Conservation (phyloP, 352 stramenopile genomes). For the Pythium phragmitis region DNA sequence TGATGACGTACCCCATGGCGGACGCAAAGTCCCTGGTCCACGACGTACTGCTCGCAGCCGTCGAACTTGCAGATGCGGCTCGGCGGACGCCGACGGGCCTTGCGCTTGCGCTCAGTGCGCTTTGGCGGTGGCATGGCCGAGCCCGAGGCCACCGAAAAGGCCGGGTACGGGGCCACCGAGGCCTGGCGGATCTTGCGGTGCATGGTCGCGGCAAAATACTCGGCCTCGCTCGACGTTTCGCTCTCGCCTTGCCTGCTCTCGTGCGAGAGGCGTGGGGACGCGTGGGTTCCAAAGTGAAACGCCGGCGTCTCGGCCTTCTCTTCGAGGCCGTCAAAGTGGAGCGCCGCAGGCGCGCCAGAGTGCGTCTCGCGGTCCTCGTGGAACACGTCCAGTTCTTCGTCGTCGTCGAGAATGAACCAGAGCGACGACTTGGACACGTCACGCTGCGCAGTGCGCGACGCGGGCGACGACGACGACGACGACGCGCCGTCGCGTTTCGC, state of each 20-base stretch:
- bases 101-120: conserved; percentile 46
- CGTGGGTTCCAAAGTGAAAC: not conserved
- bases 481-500: conserved; percentile 12
- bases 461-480: not conserved
- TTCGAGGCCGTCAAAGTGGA: conserved; percentile 2
- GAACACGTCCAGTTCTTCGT: conserved; percentile 16
- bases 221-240: conserved; percentile 1
- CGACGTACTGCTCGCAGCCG: conserved; percentile 75
- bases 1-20: conserved; percentile 54
- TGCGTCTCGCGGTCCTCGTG: not conserved
- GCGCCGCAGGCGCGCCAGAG: not conserved
- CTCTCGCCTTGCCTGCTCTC: not conserved
- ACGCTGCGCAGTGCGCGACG: conserved; percentile 1
- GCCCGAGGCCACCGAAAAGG: not conserved
- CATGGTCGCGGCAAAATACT: conserved; percentile 4
- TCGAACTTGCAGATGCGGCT: conserved; percentile 75
- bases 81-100: conserved; percentile 41
- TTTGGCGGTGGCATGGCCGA: conserved; percentile 22
- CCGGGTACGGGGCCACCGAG: conserved; percentile 7
- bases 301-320: conserved; percentile 1
- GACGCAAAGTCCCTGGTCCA: conserved; percentile 75
- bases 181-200: conserved; percentile 4
- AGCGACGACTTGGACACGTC: conserved; percentile 54
- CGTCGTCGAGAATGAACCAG: conserved; percentile 71
- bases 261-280: not conserved